A percentile compares a stretch with the other conserved stretches of the same genome.
phyloP scores from a whole-genome alignment of 352 stramenopile genomes.

The Pythium myriotylum region DNA sequence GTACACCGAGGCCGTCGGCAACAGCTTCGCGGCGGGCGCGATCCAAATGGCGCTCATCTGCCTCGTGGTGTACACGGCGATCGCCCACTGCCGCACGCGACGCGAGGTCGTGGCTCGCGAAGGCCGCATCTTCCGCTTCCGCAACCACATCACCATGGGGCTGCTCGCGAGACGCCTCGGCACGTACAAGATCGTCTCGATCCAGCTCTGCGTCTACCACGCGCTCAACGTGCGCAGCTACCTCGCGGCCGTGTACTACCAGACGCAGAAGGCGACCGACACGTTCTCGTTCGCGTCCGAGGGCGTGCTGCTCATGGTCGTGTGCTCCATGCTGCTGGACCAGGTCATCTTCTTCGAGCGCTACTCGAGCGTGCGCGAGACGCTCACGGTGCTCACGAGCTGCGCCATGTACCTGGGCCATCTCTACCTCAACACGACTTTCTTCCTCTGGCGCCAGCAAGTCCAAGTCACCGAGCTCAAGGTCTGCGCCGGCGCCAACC shows the following conservation, averaged over 20 bases:
- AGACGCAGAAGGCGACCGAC: slow-evolving; percentile 27
- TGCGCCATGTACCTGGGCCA: slow-evolving; percentile 12
- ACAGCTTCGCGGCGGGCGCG: slow-evolving; percentile 19
- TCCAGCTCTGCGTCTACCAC: slow-evolving; percentile 29
- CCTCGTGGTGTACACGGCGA: slow-evolving; percentile 26
- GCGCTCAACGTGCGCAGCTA: slow-evolving; percentile 22
- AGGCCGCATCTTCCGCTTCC: slow-evolving; percentile 21
- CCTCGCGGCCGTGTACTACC: slow-evolving; percentile 26
- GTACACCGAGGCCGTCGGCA: slow-evolving; percentile 21
- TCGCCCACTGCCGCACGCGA: slow-evolving; percentile 21
- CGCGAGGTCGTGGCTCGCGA: slow-evolving; percentile 12
- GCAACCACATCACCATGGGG: slow-evolving; percentile 26
- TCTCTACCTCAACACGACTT: slow-evolving; percentile 7
- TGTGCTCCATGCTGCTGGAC: slow-evolving; percentile 25
- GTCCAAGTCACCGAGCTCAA: slow-evolving; percentile 21
- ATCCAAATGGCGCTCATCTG: slow-evolving; percentile 22
- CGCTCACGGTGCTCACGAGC: slow-evolving; percentile 18
- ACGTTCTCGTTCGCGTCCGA: slow-evolving; percentile 26
- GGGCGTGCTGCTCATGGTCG: slow-evolving; percentile 24
- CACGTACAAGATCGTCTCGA: slow-evolving; percentile 28
- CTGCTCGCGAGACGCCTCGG: slow-evolving; percentile 23
- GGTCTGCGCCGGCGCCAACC: slow-evolving; percentile 16
- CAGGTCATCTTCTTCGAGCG: slow-evolving; percentile 25
- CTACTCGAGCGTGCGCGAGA: slow-evolving; percentile 28
- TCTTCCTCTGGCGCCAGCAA: slow-evolving; percentile 11